Percentiles rank a stretch among this genome's conserved stretches.
phyloP scores from a whole-genome alignment of 345 rosid genomes.

The Mallotus nudiflorus region DNA sequence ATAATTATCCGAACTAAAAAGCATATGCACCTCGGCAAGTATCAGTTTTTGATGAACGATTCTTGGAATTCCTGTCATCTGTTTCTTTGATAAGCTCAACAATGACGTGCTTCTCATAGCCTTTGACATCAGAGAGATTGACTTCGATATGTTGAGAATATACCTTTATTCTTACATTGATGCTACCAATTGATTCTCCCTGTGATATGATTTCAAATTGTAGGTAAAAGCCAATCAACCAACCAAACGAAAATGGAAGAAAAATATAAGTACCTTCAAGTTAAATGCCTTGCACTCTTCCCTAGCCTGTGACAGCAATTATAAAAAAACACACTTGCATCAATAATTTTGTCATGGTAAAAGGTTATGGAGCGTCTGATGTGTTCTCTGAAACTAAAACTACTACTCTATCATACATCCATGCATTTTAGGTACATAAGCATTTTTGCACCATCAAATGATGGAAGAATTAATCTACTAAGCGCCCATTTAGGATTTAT shows the following conservation, averaged over 20 bases:
- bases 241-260: not conserved
- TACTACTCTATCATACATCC: no score
- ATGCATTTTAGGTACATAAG: no score
- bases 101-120: slow-evolving; percentile 58
- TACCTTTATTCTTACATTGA: slow-evolving; percentile 43
- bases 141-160: slow-evolving; percentile 54
- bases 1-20: no score
- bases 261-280: slow-evolving; percentile 38
- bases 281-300: slow-evolving; percentile 40
- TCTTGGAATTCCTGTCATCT: slow-evolving; percentile 20
- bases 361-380: no score
- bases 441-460: no score
- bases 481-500: no score
- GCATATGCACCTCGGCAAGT: slow-evolving; percentile 34
- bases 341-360: not conserved
- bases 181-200: slow-evolving; percentile 47
- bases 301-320: slow-evolving; percentile 35
- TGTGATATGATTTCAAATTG: no score
- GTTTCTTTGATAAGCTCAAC: slow-evolving; percentile 60
- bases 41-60: slow-evolving; percentile 15
- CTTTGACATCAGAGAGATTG: slow-evolving; percentile 52
- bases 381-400: no score
- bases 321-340: not conserved
- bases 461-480: no score
- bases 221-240: no score